phyloP scores from a whole-genome alignment of 345 rosid genomes.

The Citrus sp. region DNA sequence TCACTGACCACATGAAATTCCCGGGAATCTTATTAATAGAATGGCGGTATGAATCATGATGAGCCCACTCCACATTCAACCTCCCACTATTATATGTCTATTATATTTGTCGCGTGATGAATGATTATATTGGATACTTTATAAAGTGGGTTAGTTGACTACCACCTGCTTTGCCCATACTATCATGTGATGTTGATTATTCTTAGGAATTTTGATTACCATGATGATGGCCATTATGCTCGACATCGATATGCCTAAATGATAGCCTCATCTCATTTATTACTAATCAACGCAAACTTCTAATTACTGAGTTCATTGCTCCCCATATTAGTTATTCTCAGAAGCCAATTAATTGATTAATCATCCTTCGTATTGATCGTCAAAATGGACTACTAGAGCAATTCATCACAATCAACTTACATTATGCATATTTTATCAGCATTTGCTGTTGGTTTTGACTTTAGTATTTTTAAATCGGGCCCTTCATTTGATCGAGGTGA shows the following conservation, averaged over 20 bases:
- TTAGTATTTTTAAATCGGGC: no score
- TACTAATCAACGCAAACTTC: not conserved
- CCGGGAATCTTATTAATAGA: not conserved
- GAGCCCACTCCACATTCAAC: not conserved
- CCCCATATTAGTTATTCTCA: not conserved
- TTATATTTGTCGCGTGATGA: not conserved
- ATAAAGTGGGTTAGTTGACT: not conserved
- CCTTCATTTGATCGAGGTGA: no score
- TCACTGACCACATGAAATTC: not conserved
- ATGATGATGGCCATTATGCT: not conserved
- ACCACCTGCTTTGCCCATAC: not conserved
- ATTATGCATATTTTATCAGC: not conserved
- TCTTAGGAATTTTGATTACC: not conserved
- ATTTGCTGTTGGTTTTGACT: no score
- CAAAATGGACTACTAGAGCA: not conserved
- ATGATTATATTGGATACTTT: not conserved
- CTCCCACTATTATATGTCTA: not conserved
- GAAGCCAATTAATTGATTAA: conserved; percentile 8
- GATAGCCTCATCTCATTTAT: not conserved
- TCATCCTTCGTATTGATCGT: not conserved
- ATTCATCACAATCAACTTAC: not conserved
- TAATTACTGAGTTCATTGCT: not conserved
- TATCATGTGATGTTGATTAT: conserved; percentile 10
- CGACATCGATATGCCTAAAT: not conserved
- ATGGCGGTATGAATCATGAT: not conserved